These are phyloP conservation scores for Borealophlyctis nickersoniae DNA, from an alignment of 192 early-diverging fungal species.

Conservation along the genomic window DNA sequence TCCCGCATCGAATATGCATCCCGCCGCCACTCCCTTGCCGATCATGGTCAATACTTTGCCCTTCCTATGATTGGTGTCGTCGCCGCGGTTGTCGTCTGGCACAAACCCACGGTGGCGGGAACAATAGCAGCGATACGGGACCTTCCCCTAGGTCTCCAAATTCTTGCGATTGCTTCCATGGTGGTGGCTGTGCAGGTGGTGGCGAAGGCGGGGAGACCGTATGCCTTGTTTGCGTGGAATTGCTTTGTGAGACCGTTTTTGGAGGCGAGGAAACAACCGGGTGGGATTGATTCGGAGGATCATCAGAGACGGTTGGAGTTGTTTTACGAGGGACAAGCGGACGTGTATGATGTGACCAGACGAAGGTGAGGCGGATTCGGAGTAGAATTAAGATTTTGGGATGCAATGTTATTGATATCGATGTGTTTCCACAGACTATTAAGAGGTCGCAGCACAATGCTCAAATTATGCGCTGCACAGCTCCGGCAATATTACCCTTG, in stretches of 20 bases:
- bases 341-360: constrained; percentile 76
- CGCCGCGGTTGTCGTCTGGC: too few relatives aligned
- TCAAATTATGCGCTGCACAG: constrained; percentile 80
- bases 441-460: constrained; percentile 73
- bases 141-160: background rate
- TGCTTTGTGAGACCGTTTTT: constrained; percentile 73
- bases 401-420: background rate
- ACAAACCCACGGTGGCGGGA: too few relatives aligned
- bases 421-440: constrained; percentile 42
- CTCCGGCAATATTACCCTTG: constrained; percentile 51
- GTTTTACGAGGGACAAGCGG: constrained; percentile 79
- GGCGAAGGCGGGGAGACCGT: background rate
- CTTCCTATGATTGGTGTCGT: too few relatives aligned
- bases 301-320: constrained; percentile 72
- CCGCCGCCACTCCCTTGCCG: constrained; percentile 1
- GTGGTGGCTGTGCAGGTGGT: background rate
- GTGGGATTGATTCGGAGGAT: constrained; percentile 57
- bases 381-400: background rate
- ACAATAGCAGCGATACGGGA: too few relatives aligned
- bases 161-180: background rate
- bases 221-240: constrained; percentile 41
- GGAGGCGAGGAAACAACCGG: constrained; percentile 41
- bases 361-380: constrained; percentile 21
- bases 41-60: background rate
- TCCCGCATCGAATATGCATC: background rate